Percentiles rank a stretch among this genome's conserved stretches.
Conservation (phyloP, 2,329 filamentous ascomycete species). For the Botrytis fabae region DNA sequence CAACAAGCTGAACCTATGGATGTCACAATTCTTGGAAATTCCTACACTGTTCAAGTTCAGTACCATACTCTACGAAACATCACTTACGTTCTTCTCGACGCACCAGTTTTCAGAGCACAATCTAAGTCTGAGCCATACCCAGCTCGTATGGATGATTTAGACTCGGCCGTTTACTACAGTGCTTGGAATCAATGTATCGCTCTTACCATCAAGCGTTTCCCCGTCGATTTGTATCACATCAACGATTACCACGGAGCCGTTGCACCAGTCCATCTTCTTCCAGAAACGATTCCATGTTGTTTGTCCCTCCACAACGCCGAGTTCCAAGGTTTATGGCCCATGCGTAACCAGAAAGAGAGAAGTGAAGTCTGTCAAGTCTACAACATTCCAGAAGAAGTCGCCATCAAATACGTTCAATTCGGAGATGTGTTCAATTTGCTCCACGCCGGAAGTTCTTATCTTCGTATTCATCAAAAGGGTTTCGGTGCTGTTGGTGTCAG, state of each 20-base stretch:
- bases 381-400: constrained; percentile 58
- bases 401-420: constrained; percentile 63
- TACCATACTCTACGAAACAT: constrained; percentile 65
- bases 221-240: constrained; percentile 64
- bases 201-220: constrained; percentile 61
- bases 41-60: constrained; percentile 63
- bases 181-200: constrained; percentile 72
- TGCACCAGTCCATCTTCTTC: constrained; percentile 64
- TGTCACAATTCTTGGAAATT: constrained; percentile 60
- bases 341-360: constrained; percentile 60
- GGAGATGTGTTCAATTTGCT: constrained; percentile 69
- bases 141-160: constrained; percentile 67
- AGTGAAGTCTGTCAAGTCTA: constrained; percentile 66
- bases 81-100: constrained; percentile 65
- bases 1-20: constrained; percentile 60
- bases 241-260: constrained; percentile 66
- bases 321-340: constrained; percentile 69
- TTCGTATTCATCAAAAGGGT: constrained; percentile 66
- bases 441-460: constrained; percentile 61
- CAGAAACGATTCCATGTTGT: constrained; percentile 58
- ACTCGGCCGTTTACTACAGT: constrained; percentile 67
- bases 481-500: constrained; percentile 69
- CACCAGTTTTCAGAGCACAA: constrained; percentile 60
- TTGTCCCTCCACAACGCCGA: constrained; percentile 69
- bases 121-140: constrained; percentile 64